phyloP scores from a whole-genome alignment of 139 green algal genomes.

The Asterochloris erici region DNA sequence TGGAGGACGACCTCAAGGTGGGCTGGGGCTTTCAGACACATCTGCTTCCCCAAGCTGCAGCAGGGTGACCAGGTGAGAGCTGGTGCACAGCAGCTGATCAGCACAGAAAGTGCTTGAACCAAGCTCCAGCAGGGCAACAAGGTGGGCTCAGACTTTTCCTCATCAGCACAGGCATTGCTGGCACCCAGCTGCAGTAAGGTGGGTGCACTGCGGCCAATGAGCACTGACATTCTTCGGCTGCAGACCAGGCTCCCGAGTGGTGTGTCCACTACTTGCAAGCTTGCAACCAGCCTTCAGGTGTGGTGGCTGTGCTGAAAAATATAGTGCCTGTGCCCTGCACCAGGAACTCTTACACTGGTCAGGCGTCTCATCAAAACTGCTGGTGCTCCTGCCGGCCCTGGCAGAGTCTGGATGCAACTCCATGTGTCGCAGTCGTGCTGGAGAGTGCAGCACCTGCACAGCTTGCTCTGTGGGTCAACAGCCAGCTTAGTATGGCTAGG shows the following conservation, averaged over 20 bases:
- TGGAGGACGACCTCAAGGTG: constrained; percentile 5
- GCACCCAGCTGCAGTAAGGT: too few relatives aligned
- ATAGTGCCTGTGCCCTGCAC: too few relatives aligned
- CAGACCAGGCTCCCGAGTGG: too few relatives aligned
- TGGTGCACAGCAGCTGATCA: too few relatives aligned
- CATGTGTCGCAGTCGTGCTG: background rate
- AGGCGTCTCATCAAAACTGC: background rate
- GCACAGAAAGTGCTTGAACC: background rate
- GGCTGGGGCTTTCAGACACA: background rate
- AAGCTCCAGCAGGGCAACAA: background rate
- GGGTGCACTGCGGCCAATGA: too few relatives aligned
- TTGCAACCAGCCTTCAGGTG: too few relatives aligned
- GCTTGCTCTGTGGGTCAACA: background rate
- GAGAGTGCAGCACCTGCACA: background rate
- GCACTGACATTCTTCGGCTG: too few relatives aligned
- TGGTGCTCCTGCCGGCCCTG: background rate
- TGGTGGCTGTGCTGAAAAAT: too few relatives aligned
- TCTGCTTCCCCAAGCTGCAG: background rate
- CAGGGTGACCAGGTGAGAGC: too few relatives aligned
- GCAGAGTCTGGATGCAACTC: background rate
- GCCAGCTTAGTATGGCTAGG: background rate
- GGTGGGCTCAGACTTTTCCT: background rate
- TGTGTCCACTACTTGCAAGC: too few relatives aligned
- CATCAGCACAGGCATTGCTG: background rate
- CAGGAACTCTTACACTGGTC: too few relatives aligned